These are phyloP conservation scores for Byssoonygena ceratinophila DNA, from an alignment of 2,329 filamentous ascomycete genomes.

Conservation along the genomic window DNA sequence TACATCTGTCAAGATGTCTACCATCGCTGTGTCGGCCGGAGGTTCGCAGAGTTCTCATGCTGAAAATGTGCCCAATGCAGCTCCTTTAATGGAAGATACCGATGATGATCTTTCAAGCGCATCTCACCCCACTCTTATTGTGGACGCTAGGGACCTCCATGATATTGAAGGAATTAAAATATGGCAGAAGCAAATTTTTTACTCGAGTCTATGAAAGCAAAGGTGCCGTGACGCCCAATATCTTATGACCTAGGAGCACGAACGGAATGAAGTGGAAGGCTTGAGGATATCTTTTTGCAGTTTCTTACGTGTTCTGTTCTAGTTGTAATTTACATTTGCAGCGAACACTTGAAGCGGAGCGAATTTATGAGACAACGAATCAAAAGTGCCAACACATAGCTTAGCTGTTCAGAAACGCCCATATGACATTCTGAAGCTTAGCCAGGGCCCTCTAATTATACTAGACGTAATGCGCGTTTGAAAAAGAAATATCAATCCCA, in stretches of 20 bases:
- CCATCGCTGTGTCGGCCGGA: neutral
- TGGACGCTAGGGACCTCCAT: slow-evolving; percentile 10
- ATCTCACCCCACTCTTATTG: neutral
- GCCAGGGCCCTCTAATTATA: too few relatives aligned
- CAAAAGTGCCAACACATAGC: too few relatives aligned
- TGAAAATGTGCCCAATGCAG: neutral
- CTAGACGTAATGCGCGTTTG: too few relatives aligned
- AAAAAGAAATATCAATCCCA: too few relatives aligned
- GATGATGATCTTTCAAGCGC: neutral
- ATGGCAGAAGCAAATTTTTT: slow-evolving; percentile 21
- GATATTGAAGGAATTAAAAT: slow-evolving; percentile 20
- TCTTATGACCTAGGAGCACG: neutral
- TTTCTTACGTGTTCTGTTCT: too few relatives aligned
- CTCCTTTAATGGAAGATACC: neutral
- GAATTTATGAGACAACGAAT: too few relatives aligned
- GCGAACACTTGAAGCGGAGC: too few relatives aligned
- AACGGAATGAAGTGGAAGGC: neutral
- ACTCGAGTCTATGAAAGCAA: slow-evolving; percentile 17
- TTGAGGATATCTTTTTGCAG: too few relatives aligned
- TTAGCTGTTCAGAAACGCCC: too few relatives aligned
- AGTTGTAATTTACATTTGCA: too few relatives aligned
- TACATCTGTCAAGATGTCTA: neutral
- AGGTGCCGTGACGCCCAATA: neutral
- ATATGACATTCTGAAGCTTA: too few relatives aligned
- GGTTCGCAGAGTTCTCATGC: neutral